Percentiles rank a stretch among this genome's conserved stretches.
phyloP scores from a whole-genome alignment of 495 filamentous ascomycete genomes.

The Lasiosphaeria ovina region DNA sequence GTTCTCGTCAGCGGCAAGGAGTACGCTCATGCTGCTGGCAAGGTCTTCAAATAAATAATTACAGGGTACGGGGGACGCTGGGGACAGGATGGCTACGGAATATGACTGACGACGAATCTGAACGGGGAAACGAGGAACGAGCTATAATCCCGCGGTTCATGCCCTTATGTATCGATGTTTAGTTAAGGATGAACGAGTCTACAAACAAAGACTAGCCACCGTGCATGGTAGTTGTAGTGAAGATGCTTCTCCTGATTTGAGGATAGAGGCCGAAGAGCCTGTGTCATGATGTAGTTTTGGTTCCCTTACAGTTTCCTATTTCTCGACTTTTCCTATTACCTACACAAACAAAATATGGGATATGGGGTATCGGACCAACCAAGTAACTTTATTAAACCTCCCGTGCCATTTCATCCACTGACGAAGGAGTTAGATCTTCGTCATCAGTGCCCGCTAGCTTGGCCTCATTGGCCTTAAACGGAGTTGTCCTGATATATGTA shows the following conservation, averaged over 20 bases:
- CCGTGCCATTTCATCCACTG: not conserved
- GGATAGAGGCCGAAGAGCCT: not conserved
- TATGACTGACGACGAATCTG: constrained; percentile 36
- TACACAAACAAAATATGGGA: not conserved
- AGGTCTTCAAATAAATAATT: constrained; percentile 92
- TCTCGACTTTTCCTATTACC: not conserved
- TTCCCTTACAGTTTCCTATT: not conserved
- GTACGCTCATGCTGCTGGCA: constrained; percentile 68
- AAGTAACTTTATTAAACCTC: not conserved
- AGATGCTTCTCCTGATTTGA: constrained; percentile 7
- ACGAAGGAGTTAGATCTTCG: not conserved
- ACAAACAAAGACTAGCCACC: constrained; percentile 27
- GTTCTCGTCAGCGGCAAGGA: constrained; percentile 75
- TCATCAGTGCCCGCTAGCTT: not conserved
- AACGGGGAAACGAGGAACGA: constrained; percentile 23
- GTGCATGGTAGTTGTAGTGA: constrained; percentile 13
- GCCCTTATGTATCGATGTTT: constrained; percentile 25
- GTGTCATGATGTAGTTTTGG: not conserved
- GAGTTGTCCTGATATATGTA: constrained; percentile 37
- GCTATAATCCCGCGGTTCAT: constrained; percentile 26
- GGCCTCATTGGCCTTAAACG: constrained; percentile 28
- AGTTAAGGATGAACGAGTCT: constrained; percentile 25
- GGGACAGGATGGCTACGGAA: constrained; percentile 26
- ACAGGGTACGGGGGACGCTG: constrained; percentile 2
- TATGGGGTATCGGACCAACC: not conserved